phyloP scores from a whole-genome alignment of 306 rosid genomes.

The Lathyrus aphaca region DNA sequence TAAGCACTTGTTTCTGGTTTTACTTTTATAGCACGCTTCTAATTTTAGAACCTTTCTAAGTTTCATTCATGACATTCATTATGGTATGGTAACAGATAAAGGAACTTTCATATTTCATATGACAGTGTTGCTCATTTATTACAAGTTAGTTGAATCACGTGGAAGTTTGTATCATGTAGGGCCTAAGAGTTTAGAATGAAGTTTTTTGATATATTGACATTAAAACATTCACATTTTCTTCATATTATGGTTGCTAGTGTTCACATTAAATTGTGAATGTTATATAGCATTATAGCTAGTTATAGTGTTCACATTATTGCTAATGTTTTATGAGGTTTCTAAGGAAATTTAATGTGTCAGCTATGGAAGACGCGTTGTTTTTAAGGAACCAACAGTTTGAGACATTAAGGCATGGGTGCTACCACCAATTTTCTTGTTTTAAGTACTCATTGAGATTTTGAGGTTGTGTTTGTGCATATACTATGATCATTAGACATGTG shows the following conservation, averaged over 20 bases:
- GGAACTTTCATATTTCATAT: constrained; percentile 23
- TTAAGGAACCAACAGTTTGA: constrained; percentile 24
- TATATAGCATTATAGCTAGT: neutral
- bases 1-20: constrained; percentile 17
- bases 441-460: constrained; percentile 21
- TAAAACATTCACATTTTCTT: constrained; percentile 31
- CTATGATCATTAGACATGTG: constrained; percentile 27
- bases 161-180: constrained; percentile 29
- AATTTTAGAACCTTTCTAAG: constrained; percentile 17
- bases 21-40: constrained; percentile 11
- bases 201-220: constrained; percentile 29
- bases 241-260: constrained; percentile 25
- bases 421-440: neutral
- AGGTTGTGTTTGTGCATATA: constrained; percentile 14
- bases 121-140: constrained; percentile 29
- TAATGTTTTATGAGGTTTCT: constrained; percentile 33
- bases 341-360: neutral
- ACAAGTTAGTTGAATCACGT: constrained; percentile 42
- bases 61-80: constrained; percentile 31
- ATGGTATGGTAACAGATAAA: constrained; percentile 3
- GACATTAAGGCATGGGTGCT: constrained; percentile 22
- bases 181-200: neutral
- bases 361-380: constrained; percentile 7
- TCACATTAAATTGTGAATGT: constrained; percentile 22
- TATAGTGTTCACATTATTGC: constrained; percentile 15